Base-by-base conservation (phyloP, 495 filamentous ascomycete species). In the Geopyxis carbonaria region DNA sequence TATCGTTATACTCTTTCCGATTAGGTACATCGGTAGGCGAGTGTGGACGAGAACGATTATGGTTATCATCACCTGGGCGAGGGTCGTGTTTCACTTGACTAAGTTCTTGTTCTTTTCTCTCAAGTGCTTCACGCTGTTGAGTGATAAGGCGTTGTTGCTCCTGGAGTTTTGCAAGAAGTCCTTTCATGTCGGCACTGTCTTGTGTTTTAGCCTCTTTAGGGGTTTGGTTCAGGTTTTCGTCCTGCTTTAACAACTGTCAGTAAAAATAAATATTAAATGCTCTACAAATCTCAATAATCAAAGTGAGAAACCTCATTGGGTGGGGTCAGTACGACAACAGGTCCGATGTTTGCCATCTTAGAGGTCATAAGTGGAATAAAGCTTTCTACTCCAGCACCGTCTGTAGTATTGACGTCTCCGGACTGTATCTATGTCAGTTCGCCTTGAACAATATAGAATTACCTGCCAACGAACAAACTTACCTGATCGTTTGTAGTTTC, bases 161-260 rank as follows among this genome's bases (percentile, higher is more conserved):
- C 19, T 70, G 66, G 32, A 86, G 66, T 50, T 72, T 74, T 5
- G 76, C 67, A 44, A 80, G 62, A 19, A 80, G 61, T 33, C 71
- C 62, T 41, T 80, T 72, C 60, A 78, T 31, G 15, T 50, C 43
- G 2, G 51, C 34, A 38, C 15, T 4, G 16, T 15, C 13, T 16
- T 25, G 20, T 19, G 28, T 28, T 30, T 40, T 28, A 23, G 31
- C 10, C 20, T 38, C 20, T 22, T 41, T 42, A 8, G 44, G 34
- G 28, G 47, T 53, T 7, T 45, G 51, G 1, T 43, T 53, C 34
- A 49, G 45, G 25, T 53, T 42, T 13, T 45, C 49, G 22, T 48
- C 41, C 20, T 45, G 42, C 49, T 48, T 22, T 20, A 49, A 31
- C n/a, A n/a, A n/a, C n/a, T n/a, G n/a, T n/a, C n/a, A n/a, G n/a